Conservation (phyloP, 805 yeast genomes). For the Yarrowia bubula region DNA sequence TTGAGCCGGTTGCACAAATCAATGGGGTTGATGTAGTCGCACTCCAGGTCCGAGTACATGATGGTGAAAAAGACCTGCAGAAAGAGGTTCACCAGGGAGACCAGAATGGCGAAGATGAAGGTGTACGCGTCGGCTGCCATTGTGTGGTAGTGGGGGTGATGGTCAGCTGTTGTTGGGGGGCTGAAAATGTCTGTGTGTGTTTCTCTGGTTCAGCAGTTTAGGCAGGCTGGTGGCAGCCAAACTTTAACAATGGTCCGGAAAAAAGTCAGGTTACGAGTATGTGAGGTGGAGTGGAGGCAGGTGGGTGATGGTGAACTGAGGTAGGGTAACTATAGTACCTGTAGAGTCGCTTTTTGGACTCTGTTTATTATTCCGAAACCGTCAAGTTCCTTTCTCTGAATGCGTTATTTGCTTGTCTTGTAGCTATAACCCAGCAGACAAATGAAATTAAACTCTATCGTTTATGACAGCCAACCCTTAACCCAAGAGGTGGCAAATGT, state of each 20-base stretch:
- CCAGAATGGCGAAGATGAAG: conserved; percentile 57
- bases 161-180: not conserved
- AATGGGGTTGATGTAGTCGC: conserved; percentile 93
- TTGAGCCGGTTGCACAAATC: conserved; percentile 92
- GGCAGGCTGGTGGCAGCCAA: not conserved
- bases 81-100: conserved; percentile 84
- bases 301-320: too few relatives aligned
- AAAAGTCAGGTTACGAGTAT: not conserved
- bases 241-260: not conserved
- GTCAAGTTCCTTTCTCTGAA: too few relatives aligned
- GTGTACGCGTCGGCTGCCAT: conserved; percentile 25
- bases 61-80: conserved; percentile 93
- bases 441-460: not conserved
- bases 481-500: not conserved
- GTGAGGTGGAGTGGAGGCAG: too few relatives aligned
- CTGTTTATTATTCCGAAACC: too few relatives aligned
- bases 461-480: not conserved
- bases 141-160: not conserved
- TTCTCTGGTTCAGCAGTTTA: not conserved
- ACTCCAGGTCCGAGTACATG: conserved; percentile 84
- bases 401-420: not conserved
- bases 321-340: too few relatives aligned
- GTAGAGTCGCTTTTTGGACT: too few relatives aligned
- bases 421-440: not conserved
- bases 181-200: not conserved